Base-by-base conservation (phyloP, 768 basidiomycete genomes). In the Pleurotus cornucopiae region DNA sequence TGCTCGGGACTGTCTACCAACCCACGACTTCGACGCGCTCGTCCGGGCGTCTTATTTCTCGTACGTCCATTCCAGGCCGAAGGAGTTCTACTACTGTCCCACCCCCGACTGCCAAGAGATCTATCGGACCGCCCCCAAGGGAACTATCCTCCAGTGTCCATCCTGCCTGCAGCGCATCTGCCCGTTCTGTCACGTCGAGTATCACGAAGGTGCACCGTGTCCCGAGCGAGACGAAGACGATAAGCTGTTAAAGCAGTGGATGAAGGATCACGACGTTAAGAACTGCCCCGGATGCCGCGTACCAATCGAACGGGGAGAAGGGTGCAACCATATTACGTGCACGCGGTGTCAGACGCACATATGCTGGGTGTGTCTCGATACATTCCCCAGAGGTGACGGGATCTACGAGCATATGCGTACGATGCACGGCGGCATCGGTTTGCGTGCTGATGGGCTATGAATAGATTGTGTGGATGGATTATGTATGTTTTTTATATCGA, bases 321-420 rank as follows among this genome's bases (percentile, higher is more conserved):
- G 90, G 0, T 93, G 90, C 68, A 88, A 93, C 69, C 90, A 93
- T 66, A 83, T 93, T 77, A 84, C 81, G n/a, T 93, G 90, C 67
- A 75, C 75, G 0, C 76, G 78, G 30, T 93, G 90, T 66, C 78
- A 81, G 61, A 84, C 86, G 0, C 90, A 93, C 65, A 85, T 85
- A 1, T 93, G 90, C 57, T 92, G 90, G 91, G 82, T 82, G 20
- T 93, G 90, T 66, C 62, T 88, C 66, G 69, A 77, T 67, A 89
- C 85, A 41, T 92, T 91, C 69, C 78, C 80, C 0, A 73, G 75
- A 37, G 84, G 86, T 2, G 71, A 83, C 12, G 86, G 83, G 7
- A 86, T 91, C n/a, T 92, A 92, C 61, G 79, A 77, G 0, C 90
- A 92, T 65, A 92, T 92, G 90, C 79, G 82, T 5, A 55, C 60